Evolutionary conservation across 1,284 basidiomycete species (phyloP), one percentile per base, ranked within the genome.

Genomic region (Austroboletus novae-zelandiae): DNA sequence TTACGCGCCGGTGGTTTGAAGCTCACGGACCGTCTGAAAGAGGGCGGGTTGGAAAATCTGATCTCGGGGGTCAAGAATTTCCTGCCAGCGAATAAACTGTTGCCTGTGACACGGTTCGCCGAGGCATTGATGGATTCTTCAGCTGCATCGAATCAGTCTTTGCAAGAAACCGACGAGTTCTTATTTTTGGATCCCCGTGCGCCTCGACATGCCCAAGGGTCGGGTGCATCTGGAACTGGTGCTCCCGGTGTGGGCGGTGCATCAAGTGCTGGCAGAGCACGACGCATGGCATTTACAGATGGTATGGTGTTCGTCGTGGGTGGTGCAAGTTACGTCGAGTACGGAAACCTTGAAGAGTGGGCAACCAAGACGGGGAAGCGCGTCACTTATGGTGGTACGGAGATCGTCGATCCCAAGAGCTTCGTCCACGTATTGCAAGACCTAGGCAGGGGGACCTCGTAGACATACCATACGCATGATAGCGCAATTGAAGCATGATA

Each of bases 41-140:
- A 98, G 67, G 91, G 93, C 34, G 94, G 94, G 20, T 77, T 97
- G 36, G 96, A 99, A 66, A 96, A 97, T 67, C 76, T 99, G 11
- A 91, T 99, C 51, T 95, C 94, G 1, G 96, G 95, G 29, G 97
- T 99, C 54, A 98, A 98, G 71, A 98, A 98, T 73, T 96, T 99
- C 77, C 74, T 99, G 13, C 97, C 97, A 0, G 89, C 91, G 0
- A 92, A 94, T 66, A 99, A 99, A 71, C 84, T 98, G 51, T 80
- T 98, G 39, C 88, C 93, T 9, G 84, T 98, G 42, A 98, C 97
- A 0, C 85, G 96, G 8, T 77, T 99, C 23, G 88, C 93, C 1
- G 95, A 98, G 61, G 94, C 96, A 5, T 76, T 99, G 20, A 98
- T 99, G 94, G 97, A 99, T 65, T 95, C 96, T 0, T 84, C 91